Base-by-base conservation (phyloP, 768 basidiomycete species). In the Mycena floridula region DNA sequence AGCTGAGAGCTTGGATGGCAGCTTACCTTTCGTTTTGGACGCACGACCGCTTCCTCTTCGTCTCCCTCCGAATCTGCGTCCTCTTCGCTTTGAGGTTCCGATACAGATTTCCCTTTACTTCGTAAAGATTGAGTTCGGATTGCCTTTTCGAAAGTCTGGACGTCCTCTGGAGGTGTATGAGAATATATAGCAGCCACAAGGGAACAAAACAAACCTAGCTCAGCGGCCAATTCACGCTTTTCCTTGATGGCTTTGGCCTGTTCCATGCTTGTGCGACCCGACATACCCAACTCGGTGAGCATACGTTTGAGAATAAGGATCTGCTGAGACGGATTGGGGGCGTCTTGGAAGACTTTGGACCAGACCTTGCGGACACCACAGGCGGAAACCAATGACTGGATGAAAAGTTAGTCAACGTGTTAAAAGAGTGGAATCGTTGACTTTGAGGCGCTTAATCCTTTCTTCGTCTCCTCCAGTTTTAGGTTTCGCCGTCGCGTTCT, bases 351-450 rank as follows among this genome's bases (percentile, higher is more conserved):
- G 45, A 88, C 75, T 56, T 78, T 87, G 7, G 74, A 70, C 89
- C 89, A 92, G 5, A 76, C 66, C 59, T 82, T 89, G 46, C 86
- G 79, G 15, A 85, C 71, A 5, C 89, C 89, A 50, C 89, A 90
- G 2, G 85, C 84, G 12, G 74, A 59, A 1, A 92, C 77, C 12
- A 86, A 61, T 13, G 79, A 68, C 88, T 89, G 45, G n/a, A 35
- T 44, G 25, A 47, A 5, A 9, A 37, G 25, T 49, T 13, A 18
- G 28, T 18, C 24, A 24, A 45, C n/a, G 44, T 9, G 22, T 26
- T 15, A 28, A 21, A n/a, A 3, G 20, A 22, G 40, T 13, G 24
- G 27, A 40, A 32, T 3, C 26, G 42, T 54, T 20, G 53, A 80
- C 88, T 73, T 91, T 91, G 15, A 89, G 69, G 37, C 71, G 76